Evolutionary conservation across 2,329 filamentous ascomycete genomes (phyloP), one percentile per base, ranked within the genome.

Genomic region (Penicillium frequentans): DNA sequence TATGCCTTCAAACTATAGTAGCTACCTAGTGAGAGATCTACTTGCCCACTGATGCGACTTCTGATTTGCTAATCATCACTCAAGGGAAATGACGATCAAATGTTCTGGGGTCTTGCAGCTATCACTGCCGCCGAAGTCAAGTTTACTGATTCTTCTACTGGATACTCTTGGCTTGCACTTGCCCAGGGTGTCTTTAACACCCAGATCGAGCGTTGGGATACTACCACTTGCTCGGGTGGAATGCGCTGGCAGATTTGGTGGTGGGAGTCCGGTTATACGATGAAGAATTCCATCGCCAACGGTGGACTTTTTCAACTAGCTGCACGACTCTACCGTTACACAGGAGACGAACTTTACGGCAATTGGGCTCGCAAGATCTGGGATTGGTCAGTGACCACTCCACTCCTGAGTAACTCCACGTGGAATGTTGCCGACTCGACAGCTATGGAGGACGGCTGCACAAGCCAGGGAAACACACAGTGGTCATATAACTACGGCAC

Each of bases 161-260:
- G 42, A 13, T 53, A 35, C 26, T 46, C 42, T 21, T 96, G 89
- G 88, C 79, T 93, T 10, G 84, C 87, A 11, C 80, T 93, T 29
- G 87, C 83, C 1, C 87, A 90, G 71, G 87, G 86, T 13, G 88
- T 91, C 8, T 95, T 92, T 74, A 91, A 93, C 76, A 85, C 88
- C 56, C 90, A 90, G 69, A 84, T 46, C 13, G 74, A 73, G 14
- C 83, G 90, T 23, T 93, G 90, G 87, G 87, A 93, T 63, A 76
- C 73, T 13, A 68, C 75, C 0, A 79, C 77, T 2, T 95, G 91
- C 73, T 78, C 76, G 45, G 91, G 91, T 49, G 91, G 91, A 9
- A 76, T 96, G 61, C 83, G 88, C 59, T 96, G 91, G 91, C 90
- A 95, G 75, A 89, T 95, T 56, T 92, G 77, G 66, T 71, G 75